These are phyloP conservation scores for Ilyonectria sp. DNA, from an alignment of 2,329 filamentous ascomycete genomes.

Conservation along the genomic window DNA sequence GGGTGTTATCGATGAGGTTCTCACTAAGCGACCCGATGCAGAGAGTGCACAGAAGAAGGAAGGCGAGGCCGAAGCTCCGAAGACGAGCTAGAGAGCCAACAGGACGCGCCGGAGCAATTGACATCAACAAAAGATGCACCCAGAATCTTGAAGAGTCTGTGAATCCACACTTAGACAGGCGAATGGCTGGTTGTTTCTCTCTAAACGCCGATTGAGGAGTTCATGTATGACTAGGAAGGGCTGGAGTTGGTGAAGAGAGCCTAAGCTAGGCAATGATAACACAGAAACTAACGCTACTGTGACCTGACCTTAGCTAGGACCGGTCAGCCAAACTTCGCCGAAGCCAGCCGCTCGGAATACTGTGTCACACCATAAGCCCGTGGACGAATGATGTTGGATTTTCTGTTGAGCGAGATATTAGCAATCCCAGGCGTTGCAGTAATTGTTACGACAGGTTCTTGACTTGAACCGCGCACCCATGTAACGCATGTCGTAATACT, in stretches of 20 bases:
- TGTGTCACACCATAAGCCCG: conserved; percentile 10
- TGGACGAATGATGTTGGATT: conserved; percentile 24
- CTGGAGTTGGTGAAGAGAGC: neutral
- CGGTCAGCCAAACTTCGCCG: neutral
- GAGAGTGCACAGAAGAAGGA: conserved; percentile 53
- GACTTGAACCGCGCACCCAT: conserved; percentile 27
- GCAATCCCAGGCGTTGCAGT: conserved; percentile 20
- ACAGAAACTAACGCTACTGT: neutral
- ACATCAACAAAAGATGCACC: neutral
- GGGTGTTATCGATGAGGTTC: conserved; percentile 92
- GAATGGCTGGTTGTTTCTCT: neutral
- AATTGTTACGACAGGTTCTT: conserved; percentile 12
- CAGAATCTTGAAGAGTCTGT: neutral
- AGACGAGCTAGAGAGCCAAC: conserved; percentile 24
- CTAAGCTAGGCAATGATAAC: neutral
- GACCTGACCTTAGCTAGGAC: neutral
- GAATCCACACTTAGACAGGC: neutral
- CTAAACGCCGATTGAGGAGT: too few species aligned
- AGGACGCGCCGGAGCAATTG: neutral
- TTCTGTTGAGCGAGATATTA: conserved; percentile 35
- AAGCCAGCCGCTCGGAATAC: conserved; percentile 5
- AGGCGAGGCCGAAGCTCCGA: conserved; percentile 29
- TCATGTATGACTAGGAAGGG: conserved; percentile 8
- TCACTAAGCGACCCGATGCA: conserved; percentile 73
- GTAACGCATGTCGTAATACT: conserved; percentile 28